A percentile compares a stretch with the other conserved stretches of the same genome.
Evolutionary conservation across 2,329 filamentous ascomycete genomes (phyloP).

Genomic region (Ploettnerulaceae sp.): DNA sequence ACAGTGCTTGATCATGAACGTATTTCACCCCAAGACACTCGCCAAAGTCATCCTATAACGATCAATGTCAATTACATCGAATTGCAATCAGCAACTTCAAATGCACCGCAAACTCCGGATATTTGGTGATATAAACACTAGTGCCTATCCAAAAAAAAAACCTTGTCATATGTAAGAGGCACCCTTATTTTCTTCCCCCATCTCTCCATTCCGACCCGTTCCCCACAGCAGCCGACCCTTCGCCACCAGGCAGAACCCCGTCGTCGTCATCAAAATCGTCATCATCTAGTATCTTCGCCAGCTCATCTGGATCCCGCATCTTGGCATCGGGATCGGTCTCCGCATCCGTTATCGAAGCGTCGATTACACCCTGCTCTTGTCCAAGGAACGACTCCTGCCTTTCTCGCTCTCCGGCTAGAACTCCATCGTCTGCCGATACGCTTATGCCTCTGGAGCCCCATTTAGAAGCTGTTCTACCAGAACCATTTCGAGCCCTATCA

Average conservation of each 20-base stretch:
- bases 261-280: constrained; percentile 41
- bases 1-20: too few relatives aligned
- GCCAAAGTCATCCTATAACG: too few relatives aligned
- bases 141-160: not conserved
- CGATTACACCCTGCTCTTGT: constrained; percentile 43
- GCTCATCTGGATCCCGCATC: constrained; percentile 63
- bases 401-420: constrained; percentile 47
- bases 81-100: too few relatives aligned
- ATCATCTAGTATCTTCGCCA: constrained; percentile 55
- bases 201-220: constrained; percentile 30
- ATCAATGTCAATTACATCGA: too few relatives aligned
- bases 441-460: constrained; percentile 64
- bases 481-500: constrained; percentile 2
- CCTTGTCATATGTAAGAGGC: not conserved
- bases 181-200: constrained; percentile 8
- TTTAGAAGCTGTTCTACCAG: constrained; percentile 25
- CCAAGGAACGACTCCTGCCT: constrained; percentile 35
- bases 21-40: too few relatives aligned
- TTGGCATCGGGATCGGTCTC: constrained; percentile 56
- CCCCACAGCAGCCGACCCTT: constrained; percentile 15
- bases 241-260: constrained; percentile 17
- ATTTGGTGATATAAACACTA: not conserved
- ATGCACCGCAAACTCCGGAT: too few relatives aligned
- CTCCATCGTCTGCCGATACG: constrained; percentile 59
- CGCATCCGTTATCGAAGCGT: constrained; percentile 33